These are phyloP conservation scores for Stereocaulon alpinum DNA, from an alignment of 495 filamentous ascomycete genomes.

Conservation along the genomic window DNA sequence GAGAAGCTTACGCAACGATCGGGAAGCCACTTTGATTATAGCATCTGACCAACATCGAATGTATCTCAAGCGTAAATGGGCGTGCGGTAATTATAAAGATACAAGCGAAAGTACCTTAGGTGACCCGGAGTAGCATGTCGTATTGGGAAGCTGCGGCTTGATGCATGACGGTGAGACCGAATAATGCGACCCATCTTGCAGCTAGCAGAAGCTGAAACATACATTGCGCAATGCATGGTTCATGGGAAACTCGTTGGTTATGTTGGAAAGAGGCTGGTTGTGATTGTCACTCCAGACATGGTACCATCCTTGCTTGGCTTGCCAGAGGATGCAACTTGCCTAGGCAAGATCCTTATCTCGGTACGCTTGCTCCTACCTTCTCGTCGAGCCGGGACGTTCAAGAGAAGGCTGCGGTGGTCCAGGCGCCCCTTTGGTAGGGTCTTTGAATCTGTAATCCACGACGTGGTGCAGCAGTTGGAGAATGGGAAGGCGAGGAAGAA, in stretches of 20 bases:
- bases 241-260: not conserved
- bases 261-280: not conserved
- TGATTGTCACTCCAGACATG: not conserved
- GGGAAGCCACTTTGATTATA: slow-evolving; percentile 1
- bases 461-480: too few relatives aligned
- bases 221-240: not conserved
- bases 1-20: not conserved
- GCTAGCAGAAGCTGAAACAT: slow-evolving; percentile 7
- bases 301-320: slow-evolving; percentile 2
- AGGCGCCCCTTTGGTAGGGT: too few relatives aligned
- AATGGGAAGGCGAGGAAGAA: too few relatives aligned
- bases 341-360: not conserved
- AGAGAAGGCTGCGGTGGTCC: too few relatives aligned
- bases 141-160: slow-evolving; percentile 11
- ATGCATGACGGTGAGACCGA: slow-evolving; percentile 12
- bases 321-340: slow-evolving; percentile 1
- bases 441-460: too few relatives aligned
- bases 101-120: slow-evolving; percentile 2
- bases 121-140: slow-evolving; percentile 1
- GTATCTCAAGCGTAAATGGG: not conserved
- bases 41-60: not conserved
- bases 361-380: too few relatives aligned
- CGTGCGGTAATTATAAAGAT: slow-evolving; percentile 1
- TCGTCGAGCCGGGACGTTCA: too few relatives aligned
- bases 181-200: slow-evolving; percentile 9